These are phyloP conservation scores for Fusarium xylarioides DNA, from an alignment of 2,329 filamentous ascomycete genomes.

Conservation along the genomic window DNA sequence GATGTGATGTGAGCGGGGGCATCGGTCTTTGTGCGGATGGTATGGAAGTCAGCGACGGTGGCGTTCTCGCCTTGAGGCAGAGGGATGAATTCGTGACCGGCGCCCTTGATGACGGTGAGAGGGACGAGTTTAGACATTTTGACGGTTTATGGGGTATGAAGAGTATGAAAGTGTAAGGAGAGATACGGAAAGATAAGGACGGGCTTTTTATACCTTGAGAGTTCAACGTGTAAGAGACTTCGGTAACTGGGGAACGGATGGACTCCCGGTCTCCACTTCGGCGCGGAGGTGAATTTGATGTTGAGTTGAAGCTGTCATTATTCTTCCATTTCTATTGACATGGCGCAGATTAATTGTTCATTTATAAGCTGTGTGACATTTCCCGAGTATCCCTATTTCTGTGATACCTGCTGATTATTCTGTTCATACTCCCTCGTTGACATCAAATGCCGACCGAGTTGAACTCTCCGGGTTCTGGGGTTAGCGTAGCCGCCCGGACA, in stretches of 20 bases:
- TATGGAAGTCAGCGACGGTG: slow-evolving; percentile 39
- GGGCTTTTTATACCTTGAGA: slow-evolving; percentile 7
- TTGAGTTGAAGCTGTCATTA: fast-evolving
- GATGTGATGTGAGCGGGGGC: slow-evolving; percentile 38
- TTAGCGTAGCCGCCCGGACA: not conserved
- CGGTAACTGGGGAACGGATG: slow-evolving; percentile 23
- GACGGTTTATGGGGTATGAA: not conserved
- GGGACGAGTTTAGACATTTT: slow-evolving; percentile 39
- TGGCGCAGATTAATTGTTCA: too few species aligned
- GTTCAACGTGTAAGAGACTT: not conserved
- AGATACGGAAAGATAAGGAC: not conserved
- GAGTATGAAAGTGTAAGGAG: fast-evolving
- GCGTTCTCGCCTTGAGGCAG: slow-evolving; percentile 38
- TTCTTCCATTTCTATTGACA: not conserved
- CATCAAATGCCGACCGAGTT: not conserved
- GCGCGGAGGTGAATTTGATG: not conserved
- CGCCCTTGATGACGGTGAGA: slow-evolving; percentile 40
- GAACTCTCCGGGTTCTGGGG: not conserved
- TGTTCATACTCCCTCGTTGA: fast-evolving
- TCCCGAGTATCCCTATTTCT: too few species aligned
- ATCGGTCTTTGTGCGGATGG: slow-evolving; percentile 39
- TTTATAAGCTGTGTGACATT: too few species aligned
- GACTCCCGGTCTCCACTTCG: slow-evolving; percentile 12
- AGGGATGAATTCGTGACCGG: slow-evolving; percentile 39
- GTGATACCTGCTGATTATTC: too few species aligned